Base-by-base conservation (phyloP, 2,329 filamentous ascomycete species). In the Raffaelea albimanens region DNA sequence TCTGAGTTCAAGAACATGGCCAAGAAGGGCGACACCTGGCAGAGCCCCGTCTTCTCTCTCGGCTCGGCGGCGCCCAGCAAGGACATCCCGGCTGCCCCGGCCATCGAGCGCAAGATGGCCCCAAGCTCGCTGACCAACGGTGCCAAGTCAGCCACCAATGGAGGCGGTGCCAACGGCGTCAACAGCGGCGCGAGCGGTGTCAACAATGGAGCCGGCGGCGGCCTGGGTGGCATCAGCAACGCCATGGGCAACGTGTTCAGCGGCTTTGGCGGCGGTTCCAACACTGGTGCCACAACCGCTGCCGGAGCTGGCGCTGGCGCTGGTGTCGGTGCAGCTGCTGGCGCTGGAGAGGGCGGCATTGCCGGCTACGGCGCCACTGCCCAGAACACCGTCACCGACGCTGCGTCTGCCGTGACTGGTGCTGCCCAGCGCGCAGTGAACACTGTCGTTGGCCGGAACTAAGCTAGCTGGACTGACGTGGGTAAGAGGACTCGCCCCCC, bases 1-100 rank as follows among this genome's bases (percentile, higher is more conserved):
- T 94, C 87, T 21, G 88, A 95, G 66, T 97, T 94, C 76, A 87
- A 82, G 69, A 81, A 96, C 20, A 75, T 95, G 49, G 87, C 91
- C 9, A 73, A 72, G 56, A 88, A 93, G 78, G 93, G 93, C 45
- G 86, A 95, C 48, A 83, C 82, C 65, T 98, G 93, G 93, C 85
- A 95, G 73, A 94, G 86, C 52, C 88, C 91, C 10, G 81, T 98
- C 59, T 98, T 98, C 72, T 83, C 80, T 51, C 84, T 97, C 57
- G 91, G 93, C 43, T 76, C 70, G 40, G 89, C 90, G 11, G 72
- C 77, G 47, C 82, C 83, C 67, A 88, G 86, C 39, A 74, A 68
- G 21, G 78, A 85, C 58, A 75, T 96, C 40, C 89, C 90, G 2
- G 62, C 59, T n/a, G 68, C 73, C 2, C 75, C 75, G 21, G 62